Base-by-base conservation (phyloP, 2,329 filamentous ascomycete genomes). In the Apiospora pterosperma region DNA sequence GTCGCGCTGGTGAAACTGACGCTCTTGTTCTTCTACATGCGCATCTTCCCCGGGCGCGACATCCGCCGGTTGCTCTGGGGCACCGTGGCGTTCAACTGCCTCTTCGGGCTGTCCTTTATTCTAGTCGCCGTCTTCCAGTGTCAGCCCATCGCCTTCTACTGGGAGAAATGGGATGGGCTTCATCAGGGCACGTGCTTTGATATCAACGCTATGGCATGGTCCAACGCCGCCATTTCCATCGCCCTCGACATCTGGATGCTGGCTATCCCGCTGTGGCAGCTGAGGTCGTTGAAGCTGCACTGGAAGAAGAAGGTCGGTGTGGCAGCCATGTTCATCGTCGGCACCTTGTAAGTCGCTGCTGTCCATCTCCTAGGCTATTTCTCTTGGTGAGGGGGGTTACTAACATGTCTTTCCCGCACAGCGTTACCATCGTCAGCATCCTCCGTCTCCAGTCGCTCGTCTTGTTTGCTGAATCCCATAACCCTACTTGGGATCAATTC, bases 251-350 rank as follows among this genome's bases (percentile, higher is more conserved):
- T 80, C 5, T 75, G 75, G 67, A 79, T 82, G 65, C 70, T 82
- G 52, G 72, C 71, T 4, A 70, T 83, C 4, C 80, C 82, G 0
- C 74, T 84, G 16, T 77, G 76, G 10, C 78, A 82, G 65, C 67
- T 85, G 4, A 65, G 73, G 38, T 59, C 69, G 1, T 73, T 84
- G 31, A 75, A 78, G 5, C 68, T 84, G 58, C 76, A 79, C 63
- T 80, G 76, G 72, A 81, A 80, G 73, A 82, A 82, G 73, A 84
- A 82, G 74, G n/a, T 81, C 10, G 76, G 79, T 59, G 77, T 82
- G 2, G 69, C 62, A 81, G 58, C 84, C 11, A 70, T 71, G 2
- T 68, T 82, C 23, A 81, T 84, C 65, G 11, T 81, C 0, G 76
- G 76, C 68, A 80, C 84, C 67, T 73, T 83, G 55, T 75, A 71